Conservation (phyloP, 441 rosid genomes). For the Mallotus japonicus region DNA sequence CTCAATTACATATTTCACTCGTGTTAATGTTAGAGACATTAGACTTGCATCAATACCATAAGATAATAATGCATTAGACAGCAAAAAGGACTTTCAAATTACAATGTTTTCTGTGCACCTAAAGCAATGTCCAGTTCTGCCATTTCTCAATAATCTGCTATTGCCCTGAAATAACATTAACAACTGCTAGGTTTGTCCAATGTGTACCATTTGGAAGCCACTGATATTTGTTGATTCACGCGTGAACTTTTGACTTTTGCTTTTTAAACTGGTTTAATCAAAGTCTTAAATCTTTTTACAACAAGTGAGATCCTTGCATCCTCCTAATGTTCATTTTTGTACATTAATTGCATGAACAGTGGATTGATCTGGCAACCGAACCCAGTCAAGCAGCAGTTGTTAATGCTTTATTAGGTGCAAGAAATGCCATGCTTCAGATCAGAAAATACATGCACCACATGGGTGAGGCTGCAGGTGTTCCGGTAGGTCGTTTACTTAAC, state of each 20-base stretch:
- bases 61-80: neutral
- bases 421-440: constrained; percentile 74
- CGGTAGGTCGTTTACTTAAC: constrained; percentile 46
- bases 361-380: constrained; percentile 63
- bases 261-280: too few species aligned
- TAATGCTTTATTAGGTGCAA: constrained; percentile 60
- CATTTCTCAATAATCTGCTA: too few species aligned
- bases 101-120: neutral
- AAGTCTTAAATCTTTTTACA: neutral
- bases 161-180: constrained; percentile 9
- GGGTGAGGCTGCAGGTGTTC: constrained; percentile 93
- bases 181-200: neutral
- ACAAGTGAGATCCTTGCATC: neutral
- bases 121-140: too few species aligned
- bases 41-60: neutral
- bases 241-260: too few species aligned
- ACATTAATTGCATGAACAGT: constrained; percentile 48
- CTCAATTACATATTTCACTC: neutral
- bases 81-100: neutral
- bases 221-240: too few species aligned
- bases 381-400: constrained; percentile 53
- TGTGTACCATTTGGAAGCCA: too few species aligned
- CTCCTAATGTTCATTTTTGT: constrained; percentile 21
- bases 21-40: neutral
- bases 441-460: constrained; percentile 73